Evolutionary conservation across 2,329 filamentous ascomycete genomes (phyloP).

Genomic region (Fusarium heterosporum): DNA sequence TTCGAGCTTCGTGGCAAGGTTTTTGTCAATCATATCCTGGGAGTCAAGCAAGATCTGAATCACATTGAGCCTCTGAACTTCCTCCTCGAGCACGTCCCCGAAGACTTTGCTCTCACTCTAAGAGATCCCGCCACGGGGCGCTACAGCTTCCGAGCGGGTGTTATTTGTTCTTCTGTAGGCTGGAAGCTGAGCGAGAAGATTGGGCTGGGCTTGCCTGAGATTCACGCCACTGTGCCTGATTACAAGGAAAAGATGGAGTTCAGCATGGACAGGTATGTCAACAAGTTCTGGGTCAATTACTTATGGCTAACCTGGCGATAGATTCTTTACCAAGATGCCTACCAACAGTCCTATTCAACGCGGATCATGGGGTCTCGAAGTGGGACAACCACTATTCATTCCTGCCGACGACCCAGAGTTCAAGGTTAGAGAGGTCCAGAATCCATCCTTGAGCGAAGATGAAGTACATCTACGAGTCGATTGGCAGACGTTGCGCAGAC

Average conservation of each 20-base stretch:
- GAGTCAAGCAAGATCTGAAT: slow-evolving; percentile 70
- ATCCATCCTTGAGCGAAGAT: slow-evolving; percentile 64
- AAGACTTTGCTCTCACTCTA: slow-evolving; percentile 84
- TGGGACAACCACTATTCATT: slow-evolving; percentile 80
- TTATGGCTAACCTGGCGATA: slow-evolving; percentile 46
- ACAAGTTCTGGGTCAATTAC: fast-evolving
- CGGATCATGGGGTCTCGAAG: slow-evolving; percentile 85
- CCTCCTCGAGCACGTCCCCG: slow-evolving; percentile 81
- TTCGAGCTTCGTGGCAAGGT: slow-evolving; percentile 71
- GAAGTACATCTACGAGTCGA: slow-evolving; percentile 81
- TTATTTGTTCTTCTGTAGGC: slow-evolving; percentile 82
- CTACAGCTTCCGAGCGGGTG: slow-evolving; percentile 80
- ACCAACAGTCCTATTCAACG: slow-evolving; percentile 82
- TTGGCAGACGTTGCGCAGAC: slow-evolving; percentile 85
- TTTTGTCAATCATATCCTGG: slow-evolving; percentile 77
- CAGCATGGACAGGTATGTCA: slow-evolving; percentile 80
- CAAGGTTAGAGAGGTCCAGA: slow-evolving; percentile 67
- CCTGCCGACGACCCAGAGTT: slow-evolving; percentile 75
- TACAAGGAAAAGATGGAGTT: slow-evolving; percentile 90
- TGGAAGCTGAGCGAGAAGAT: slow-evolving; percentile 84
- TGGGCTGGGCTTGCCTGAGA: slow-evolving; percentile 74
- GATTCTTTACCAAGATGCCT: slow-evolving; percentile 85
- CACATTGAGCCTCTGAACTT: slow-evolving; percentile 74
- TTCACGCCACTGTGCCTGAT: slow-evolving; percentile 81
- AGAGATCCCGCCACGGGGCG: slow-evolving; percentile 76